Evolutionary conservation across 768 basidiomycete genomes (phyloP).

Genomic region (Lactarius tabidus): DNA sequence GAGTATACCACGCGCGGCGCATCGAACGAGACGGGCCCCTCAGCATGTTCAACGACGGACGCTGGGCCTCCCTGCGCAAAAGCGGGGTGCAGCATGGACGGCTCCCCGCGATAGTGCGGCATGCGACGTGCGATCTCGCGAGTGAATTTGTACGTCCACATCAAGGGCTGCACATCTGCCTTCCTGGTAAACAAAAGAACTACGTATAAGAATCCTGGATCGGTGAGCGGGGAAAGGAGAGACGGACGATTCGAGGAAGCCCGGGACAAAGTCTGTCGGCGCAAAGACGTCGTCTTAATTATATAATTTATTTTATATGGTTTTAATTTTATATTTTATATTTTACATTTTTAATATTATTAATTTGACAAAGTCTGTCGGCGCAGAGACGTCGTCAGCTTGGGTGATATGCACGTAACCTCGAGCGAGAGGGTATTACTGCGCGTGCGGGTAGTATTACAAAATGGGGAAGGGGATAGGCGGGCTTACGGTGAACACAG

Average conservation of each 20-base stretch:
- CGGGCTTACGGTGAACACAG: conserved; percentile 10
- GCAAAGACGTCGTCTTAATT: conserved; percentile 26
- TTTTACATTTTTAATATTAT: too few species aligned
- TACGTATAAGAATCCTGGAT: too few species aligned
- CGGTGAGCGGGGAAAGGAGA: background rate
- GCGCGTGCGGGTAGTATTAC: too few species aligned
- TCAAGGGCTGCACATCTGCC: conserved; percentile 39
- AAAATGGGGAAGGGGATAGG: background rate
- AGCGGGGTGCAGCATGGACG: conserved; percentile 29
- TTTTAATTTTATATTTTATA: too few species aligned
- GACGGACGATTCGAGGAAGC: conserved; percentile 27
- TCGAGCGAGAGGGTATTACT: conserved; percentile 26
- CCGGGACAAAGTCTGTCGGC: conserved; percentile 28
- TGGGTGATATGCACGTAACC: conserved; percentile 29
- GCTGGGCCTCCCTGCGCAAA: conserved; percentile 34
- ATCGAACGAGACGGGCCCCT: conserved; percentile 29
- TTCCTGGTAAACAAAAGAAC: conserved; percentile 21
- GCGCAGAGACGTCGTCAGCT: conserved; percentile 24
- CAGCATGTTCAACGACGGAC: conserved; percentile 7
- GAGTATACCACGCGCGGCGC: conserved; percentile 34
- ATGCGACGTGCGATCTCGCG: conserved; percentile 57
- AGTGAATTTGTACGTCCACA: conserved; percentile 51
- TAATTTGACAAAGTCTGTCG: conserved; percentile 29
- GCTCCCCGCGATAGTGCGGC: conserved; percentile 38
- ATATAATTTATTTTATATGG: too few species aligned